Base-by-base conservation (phyloP, 495 filamentous ascomycete genomes). In the Aspergillus egyptiacus region DNA sequence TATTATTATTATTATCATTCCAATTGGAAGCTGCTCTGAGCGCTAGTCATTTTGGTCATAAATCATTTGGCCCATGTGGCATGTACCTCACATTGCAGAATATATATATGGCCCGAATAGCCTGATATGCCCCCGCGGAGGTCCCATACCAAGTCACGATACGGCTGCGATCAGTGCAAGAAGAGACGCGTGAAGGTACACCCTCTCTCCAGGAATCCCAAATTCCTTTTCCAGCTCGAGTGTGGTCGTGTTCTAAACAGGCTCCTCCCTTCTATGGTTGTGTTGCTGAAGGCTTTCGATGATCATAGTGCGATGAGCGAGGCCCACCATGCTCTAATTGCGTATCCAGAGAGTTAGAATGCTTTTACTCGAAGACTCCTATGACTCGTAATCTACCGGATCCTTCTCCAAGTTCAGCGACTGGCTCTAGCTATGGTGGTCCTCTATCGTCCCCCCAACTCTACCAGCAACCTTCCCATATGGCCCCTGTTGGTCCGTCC, bases 91-190 rank as follows among this genome's bases (percentile, higher is more conserved):
- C n/a, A n/a, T n/a, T n/a, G n/a, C n/a, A n/a, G n/a, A n/a, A n/a
- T n/a, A n/a, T n/a, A n/a, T n/a, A n/a, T n/a, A n/a, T n/a, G n/a
- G n/a, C n/a, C n/a, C n/a, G n/a, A n/a, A 44, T 45, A n/a, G 30
- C 31, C 33, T 46, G 53, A 49, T 8, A 68, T 66, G 65, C 53
- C 63, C 41, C 67, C 65, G 37, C 64, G 67, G 31, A 63, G 67
- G 50, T 60, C 75, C 25, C 78, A 82, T 61, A 75, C 69, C 25
- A 82, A 82, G 53, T 81, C 78, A 10, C 70, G 77, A 31, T 70
- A 69, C 52, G 79, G 79, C 5, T 82, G 79, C 49, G 66, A 72
- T 27, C 74, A 79, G 52, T 82, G 79, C 59, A 81, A 81, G 59
- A 68, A 69, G 46, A 62, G 79, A 19, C 75, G 76, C 36, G 74